Evolutionary conservation across 78 protist species (phyloP), one percentile per base, ranked within the genome.

Genomic region (Dictyostelium brefeldianum): DNA sequence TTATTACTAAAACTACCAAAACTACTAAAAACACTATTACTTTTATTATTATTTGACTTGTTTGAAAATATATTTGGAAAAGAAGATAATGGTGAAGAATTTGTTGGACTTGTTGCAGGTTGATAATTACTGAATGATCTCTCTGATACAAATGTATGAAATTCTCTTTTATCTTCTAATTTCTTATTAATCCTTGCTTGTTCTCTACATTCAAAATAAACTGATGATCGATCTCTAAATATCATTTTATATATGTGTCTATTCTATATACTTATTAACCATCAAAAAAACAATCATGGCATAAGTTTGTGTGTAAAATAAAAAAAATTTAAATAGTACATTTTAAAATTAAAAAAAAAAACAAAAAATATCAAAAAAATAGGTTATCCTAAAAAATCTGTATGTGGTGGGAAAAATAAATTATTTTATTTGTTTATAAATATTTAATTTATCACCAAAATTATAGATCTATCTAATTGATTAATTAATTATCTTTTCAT

Each of bases 61-160:
- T 77, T 87, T 0, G 36, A 29, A 46, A 77, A 77, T n/a, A 87
- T 64, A 64, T 74, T 87, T 74, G 92, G 92, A 50, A 87, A 84
- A 29, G 79, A 69, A 18, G 69, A 59, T 22, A 5, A 31, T 11
- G 78, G 14, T 18, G 78, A 71, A 27, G 41, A 36, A 4, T 25
- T 25, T 15, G 41, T 15, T 36, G 77, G 41, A 69, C 22, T 36
- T 69, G 18, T 4, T 36, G 47, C 7, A 10, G 41, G 77, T 31
- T 69, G 47, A 31, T 36, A 27, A 69, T 69, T 31, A 20, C 9
- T 71, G 18, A 14, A 41, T 43, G 79, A 29, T 46, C 79, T 71
- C 22, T 75, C 81, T 10, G n/a, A 18, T 29, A 50, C 25, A 75
- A 48, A 75, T 17, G 56, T 25, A 48, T 48, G 27, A 50, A 75